A percentile compares a stretch with the other conserved stretches of the same genome.
These are phyloP conservation scores for Fusarium secorum DNA, from an alignment of 2,329 filamentous ascomycete species.

Conservation along the genomic window DNA sequence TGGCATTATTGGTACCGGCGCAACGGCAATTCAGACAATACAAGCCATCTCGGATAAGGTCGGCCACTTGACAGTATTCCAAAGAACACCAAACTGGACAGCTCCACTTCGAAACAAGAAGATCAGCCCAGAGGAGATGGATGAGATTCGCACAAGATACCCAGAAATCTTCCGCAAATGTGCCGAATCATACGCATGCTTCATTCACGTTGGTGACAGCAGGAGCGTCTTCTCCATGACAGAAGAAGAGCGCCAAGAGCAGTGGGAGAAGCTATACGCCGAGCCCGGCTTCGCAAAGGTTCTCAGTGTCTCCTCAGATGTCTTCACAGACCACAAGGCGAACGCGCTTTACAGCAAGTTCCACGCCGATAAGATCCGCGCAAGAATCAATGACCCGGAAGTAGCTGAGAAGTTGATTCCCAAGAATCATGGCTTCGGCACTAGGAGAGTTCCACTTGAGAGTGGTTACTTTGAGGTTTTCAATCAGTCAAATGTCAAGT, in stretches of 20 bases:
- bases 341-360: slow-evolving; percentile 32
- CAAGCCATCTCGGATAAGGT: slow-evolving; percentile 30
- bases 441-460: slow-evolving; percentile 23
- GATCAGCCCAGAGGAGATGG: slow-evolving; percentile 30
- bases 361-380: slow-evolving; percentile 26
- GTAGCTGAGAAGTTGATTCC: slow-evolving; percentile 25
- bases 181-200: slow-evolving; percentile 34
- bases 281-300: slow-evolving; percentile 26
- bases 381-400: slow-evolving; percentile 13
- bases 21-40: slow-evolving; percentile 31
- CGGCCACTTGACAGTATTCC: slow-evolving; percentile 26
- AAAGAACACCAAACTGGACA: slow-evolving; percentile 33
- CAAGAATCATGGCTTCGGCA: slow-evolving; percentile 26
- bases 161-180: slow-evolving; percentile 35
- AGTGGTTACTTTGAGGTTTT: slow-evolving; percentile 32
- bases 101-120: slow-evolving; percentile 37
- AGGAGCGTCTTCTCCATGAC: slow-evolving; percentile 31
- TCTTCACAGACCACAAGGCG: slow-evolving; percentile 19
- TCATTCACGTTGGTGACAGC: slow-evolving; percentile 28
- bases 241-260: slow-evolving; percentile 14
- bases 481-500: slow-evolving; percentile 24
- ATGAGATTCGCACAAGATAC: slow-evolving; percentile 28
- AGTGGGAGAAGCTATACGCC: slow-evolving; percentile 24
- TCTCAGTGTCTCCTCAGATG: slow-evolving; percentile 18
- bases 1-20: slow-evolving; percentile 24